phyloP scores from a whole-genome alignment of 371 early-diverging fungal genomes.

The Circinella minor region DNA sequence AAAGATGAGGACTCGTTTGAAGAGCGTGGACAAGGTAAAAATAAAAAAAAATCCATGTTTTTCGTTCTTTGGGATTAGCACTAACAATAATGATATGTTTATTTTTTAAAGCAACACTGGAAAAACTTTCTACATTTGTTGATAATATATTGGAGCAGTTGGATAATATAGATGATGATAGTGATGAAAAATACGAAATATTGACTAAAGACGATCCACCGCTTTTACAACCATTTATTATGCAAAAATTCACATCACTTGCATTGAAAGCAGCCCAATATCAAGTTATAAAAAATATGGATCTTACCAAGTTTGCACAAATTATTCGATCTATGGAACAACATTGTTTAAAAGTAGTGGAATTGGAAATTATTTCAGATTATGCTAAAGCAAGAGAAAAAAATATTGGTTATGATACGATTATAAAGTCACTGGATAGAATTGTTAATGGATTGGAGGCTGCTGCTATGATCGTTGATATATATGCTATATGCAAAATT shows the following conservation, averaged over 20 bases:
- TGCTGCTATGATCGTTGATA: slow-evolving; percentile 31
- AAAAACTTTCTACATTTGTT: slow-evolving; percentile 7
- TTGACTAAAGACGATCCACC: slow-evolving; percentile 2
- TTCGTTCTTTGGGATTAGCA: not conserved
- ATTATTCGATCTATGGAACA: slow-evolving; percentile 5
- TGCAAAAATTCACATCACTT: slow-evolving; percentile 7
- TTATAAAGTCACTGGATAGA: slow-evolving; percentile 5
- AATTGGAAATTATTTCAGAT: slow-evolving; percentile 1
- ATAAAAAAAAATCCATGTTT: not conserved
- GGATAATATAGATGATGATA: slow-evolving; percentile 10
- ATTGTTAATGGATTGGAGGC: slow-evolving; percentile 28
- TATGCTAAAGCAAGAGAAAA: slow-evolving; percentile 10
- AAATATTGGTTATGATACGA: not conserved
- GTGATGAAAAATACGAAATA: not conserved
- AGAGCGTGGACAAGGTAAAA: slow-evolving; percentile 10
- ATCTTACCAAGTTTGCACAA: not conserved
- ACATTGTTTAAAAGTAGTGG: not conserved
- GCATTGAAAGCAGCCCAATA: slow-evolving; percentile 2
- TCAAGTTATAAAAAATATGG: not conserved
- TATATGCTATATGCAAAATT: slow-evolving; percentile 31
- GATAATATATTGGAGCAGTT: slow-evolving; percentile 7
- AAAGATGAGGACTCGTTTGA: slow-evolving; percentile 12
- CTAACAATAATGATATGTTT: not conserved
- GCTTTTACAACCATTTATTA: not conserved
- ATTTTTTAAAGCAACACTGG: not conserved